Conservation (phyloP, 1,284 basidiomycete genomes). For the Sanghuangporus baumii region DNA sequence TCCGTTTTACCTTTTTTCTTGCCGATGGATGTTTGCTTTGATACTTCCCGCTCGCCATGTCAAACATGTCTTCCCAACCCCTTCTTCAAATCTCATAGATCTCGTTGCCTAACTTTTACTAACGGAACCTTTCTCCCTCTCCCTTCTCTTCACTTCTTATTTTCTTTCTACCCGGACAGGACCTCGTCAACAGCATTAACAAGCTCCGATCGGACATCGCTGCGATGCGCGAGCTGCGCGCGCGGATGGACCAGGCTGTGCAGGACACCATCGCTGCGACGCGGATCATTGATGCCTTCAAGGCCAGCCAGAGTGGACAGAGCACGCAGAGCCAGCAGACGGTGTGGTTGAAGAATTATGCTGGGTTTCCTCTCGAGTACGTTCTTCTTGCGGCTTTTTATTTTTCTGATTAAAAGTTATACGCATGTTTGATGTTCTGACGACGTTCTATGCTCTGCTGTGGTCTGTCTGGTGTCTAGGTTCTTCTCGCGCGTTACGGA, state of each 20-base stretch:
- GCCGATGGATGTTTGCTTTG: neutral
- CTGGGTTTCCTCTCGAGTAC: constrained; percentile 78
- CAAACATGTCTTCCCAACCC: neutral
- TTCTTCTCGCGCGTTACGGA: constrained; percentile 69
- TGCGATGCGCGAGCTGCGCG: constrained; percentile 60
- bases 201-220: constrained; percentile 63
- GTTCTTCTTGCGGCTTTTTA: constrained; percentile 21
- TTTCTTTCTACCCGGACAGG: constrained; percentile 32
- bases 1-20: neutral
- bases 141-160: neutral
- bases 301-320: constrained; percentile 46
- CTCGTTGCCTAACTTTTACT: neutral
- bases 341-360: constrained; percentile 64
- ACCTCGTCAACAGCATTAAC: constrained; percentile 54
- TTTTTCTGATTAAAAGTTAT: neutral
- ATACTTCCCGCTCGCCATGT: neutral
- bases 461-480: constrained; percentile 31
- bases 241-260: constrained; percentile 68
- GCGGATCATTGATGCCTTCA: constrained; percentile 69
- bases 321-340: constrained; percentile 38
- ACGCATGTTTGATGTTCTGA: neutral
- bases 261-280: constrained; percentile 71
- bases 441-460: neutral
- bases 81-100: neutral
- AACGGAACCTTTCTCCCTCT: neutral